phyloP scores from a whole-genome alignment of 805 yeast genomes.

The Lachancea sp. region DNA sequence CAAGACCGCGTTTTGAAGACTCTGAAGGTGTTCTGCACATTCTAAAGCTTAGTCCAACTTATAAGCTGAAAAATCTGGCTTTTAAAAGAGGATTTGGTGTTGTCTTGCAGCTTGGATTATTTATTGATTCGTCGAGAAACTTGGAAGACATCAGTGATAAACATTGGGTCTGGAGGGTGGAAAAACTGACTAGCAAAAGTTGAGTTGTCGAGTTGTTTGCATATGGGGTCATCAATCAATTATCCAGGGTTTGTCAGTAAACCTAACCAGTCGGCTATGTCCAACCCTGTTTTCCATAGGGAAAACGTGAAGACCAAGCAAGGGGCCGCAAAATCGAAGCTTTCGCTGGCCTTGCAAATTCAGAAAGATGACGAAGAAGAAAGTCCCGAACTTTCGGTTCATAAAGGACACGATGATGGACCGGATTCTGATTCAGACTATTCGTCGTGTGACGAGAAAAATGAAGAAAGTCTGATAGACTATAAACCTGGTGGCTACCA shows the following conservation, averaged over 20 bases:
- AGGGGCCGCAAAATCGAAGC: constrained; percentile 16
- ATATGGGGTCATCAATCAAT: constrained; percentile 19
- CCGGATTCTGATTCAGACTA: constrained; percentile 32
- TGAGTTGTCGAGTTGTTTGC: not conserved
- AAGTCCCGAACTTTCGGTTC: not conserved
- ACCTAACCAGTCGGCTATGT: constrained; percentile 3
- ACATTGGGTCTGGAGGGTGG: no score
- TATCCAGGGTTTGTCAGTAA: constrained; percentile 17
- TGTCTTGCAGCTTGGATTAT: not conserved
- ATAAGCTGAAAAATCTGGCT: not conserved
- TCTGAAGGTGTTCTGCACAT: no score
- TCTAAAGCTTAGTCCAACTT: no score
- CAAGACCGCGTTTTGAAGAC: no score
- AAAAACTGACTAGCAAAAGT: not conserved
- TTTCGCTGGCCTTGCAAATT: constrained; percentile 23
- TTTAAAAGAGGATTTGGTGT: not conserved
- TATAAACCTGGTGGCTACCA: constrained; percentile 94
- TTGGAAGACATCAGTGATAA: not conserved
- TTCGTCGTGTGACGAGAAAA: constrained; percentile 38
- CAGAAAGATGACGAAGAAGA: constrained; percentile 6
- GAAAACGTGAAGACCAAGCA: constrained; percentile 8
- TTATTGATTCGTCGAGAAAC: not conserved
- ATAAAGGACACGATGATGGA: constrained; percentile 16
- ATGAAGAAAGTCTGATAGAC: constrained; percentile 83
- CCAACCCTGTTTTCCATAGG: constrained; percentile 9